Base-by-base conservation (phyloP, 768 basidiomycete genomes). In the Phlebiopsis gigantea region DNA sequence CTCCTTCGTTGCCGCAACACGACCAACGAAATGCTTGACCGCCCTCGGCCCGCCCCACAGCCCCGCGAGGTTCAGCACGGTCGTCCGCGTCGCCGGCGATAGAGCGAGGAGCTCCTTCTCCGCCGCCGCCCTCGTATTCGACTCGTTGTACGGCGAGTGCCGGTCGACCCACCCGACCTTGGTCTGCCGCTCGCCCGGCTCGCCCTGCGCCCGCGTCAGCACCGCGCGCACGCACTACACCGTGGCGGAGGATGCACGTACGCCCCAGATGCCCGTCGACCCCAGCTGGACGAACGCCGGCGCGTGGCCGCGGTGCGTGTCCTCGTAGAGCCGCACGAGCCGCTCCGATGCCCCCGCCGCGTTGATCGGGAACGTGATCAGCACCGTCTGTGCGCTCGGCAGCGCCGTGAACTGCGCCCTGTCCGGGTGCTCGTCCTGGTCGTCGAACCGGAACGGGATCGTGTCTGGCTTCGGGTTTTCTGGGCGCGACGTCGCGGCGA, bases 11-110 rank as follows among this genome's bases (percentile, higher is more conserved):
- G 80, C 74, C 0, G 81, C 80, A n/a, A 86, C 75, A 12, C 75
- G 71, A 1, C 65, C 63, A 5, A 87, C 74, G 77, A 79, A 85
- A 61, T 82, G 81, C 30, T 71, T 70, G 15, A 74, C 67, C 4
- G 72, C 67, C 9, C 85, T 75, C 6, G 68, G 58, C 1, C 80
- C 82, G 21, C 86, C 85, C 82, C 82, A 87, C 7, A 88, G 71
- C 0, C 85, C 86, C 7, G 77, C 70, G 25, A 88, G 79, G 61
- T 86, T 79, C 30, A 88, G 72, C 0, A 88, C 81, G 1, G 80
- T 80, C 1, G 81, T 79, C 3, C 59, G 62, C 1, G 67, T 62
- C 0, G 61, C 51, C 0, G 72, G 67, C 4, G 75, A 73, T 15
- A 83, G 63, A 0, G 69, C 65, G 9, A 86, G 73, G 12, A 86